Base-by-base conservation (phyloP, 306 rosid species). In the Lotus japonicus region DNA sequence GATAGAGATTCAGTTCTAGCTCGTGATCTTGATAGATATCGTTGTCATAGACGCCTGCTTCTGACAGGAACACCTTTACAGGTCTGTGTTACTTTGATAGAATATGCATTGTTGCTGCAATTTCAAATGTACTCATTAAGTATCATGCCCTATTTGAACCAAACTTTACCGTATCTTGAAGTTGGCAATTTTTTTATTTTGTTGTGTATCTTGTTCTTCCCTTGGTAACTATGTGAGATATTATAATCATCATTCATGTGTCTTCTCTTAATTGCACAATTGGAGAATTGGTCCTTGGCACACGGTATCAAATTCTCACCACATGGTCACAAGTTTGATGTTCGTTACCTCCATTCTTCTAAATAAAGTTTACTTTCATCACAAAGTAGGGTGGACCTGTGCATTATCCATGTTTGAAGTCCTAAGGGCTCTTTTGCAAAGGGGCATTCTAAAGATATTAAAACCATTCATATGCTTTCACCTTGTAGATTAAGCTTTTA, bases 11-110 rank as follows among this genome's bases (percentile, higher is more conserved):
- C 81, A 4, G 81, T 76, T 69, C 70, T 76, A 51, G 97, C 98
- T 4, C 98, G 98, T 53, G 98, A 94, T 78, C 98, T 94, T 81
- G 98, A 94, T 77, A 86, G 96, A 75, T 94, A 90, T 71, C 95
- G 92, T 50, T 94, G 98, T 80, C 98, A 86, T 69, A 82, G 98
- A 79, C 97, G 97, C 68, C 74, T 94, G 75, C 98, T 94, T 75
- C 81, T 94, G 76, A 94, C 98, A 16, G 98, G 98, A 79, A 94
- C 98, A 44, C 98, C 98, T 9, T 82, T 94, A 72, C 98, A 94
- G 98, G 98, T 90, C 33, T 63, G 68, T 18, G 71, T 13, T 81
- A 26, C 63, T 67, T 52, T 26, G 45, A 66, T 44, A 15, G 18
- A 3, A 53, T 41, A 53, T 55, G 61, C 65, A 26, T 53, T 62